Percentiles rank a stretch among this genome's conserved stretches.
phyloP scores from a whole-genome alignment of 352 stramenopile genomes.

The Thraustochytrium striatum region DNA sequence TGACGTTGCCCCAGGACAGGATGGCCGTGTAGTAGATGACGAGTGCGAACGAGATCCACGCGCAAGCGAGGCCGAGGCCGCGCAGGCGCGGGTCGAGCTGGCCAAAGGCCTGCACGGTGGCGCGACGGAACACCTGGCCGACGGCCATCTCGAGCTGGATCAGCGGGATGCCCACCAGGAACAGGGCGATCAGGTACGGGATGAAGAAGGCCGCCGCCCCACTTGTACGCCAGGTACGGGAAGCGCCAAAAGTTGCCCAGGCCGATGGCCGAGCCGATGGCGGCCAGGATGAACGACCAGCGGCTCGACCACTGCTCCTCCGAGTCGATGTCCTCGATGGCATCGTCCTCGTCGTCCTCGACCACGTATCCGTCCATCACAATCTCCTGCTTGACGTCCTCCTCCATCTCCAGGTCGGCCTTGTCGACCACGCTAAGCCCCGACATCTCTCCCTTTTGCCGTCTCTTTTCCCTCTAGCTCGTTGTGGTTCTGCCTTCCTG shows the following conservation, averaged over 20 bases:
- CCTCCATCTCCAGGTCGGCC: constrained; percentile 17
- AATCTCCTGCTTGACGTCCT: background rate
- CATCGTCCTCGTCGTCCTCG: background rate
- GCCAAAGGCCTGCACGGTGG: constrained; percentile 54
- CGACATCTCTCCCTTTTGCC: too few relatives aligned
- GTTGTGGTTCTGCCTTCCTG: too few relatives aligned
- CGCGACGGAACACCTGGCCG: constrained; percentile 59
- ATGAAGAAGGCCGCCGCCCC: constrained; percentile 65
- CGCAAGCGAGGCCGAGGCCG: constrained; percentile 47
- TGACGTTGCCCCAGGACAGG: constrained; percentile 38
- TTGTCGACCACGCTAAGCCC: too few relatives aligned
- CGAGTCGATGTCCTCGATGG: background rate
- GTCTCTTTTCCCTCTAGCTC: too few relatives aligned
- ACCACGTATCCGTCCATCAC: constrained; percentile 27
- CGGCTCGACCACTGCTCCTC: constrained; percentile 56
- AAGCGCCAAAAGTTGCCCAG: constrained; percentile 65
- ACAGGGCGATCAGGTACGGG: constrained; percentile 60
- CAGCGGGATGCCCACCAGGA: constrained; percentile 62
- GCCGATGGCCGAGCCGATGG: constrained; percentile 59
- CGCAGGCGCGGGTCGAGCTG: constrained; percentile 33
- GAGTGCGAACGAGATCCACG: constrained; percentile 46
- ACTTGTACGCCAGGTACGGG: constrained; percentile 59
- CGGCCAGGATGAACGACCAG: constrained; percentile 61
- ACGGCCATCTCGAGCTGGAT: constrained; percentile 61
- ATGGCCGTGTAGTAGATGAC: constrained; percentile 52